Base-by-base conservation (phyloP, 2,329 filamentous ascomycete genomes). In the Lasiodiplodia sp. region DNA sequence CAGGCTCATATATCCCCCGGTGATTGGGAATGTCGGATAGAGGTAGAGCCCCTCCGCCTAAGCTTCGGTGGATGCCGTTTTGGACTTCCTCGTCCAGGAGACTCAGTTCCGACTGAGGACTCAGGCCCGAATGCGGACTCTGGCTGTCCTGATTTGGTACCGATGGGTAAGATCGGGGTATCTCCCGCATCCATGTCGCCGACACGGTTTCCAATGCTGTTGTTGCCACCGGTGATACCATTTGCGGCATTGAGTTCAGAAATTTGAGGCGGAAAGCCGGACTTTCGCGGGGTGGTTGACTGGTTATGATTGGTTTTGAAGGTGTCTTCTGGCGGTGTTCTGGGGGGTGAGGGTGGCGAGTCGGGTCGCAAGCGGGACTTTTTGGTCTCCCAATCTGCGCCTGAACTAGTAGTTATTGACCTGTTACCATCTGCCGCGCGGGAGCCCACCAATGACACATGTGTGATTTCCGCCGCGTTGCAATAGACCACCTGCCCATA, bases 51-150 rank as follows among this genome's bases (percentile, higher is more conserved):
- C 47, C 68, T 38, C 38, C 63, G 40, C 64, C 68, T 62, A 67
- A 69, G 68, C 44, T 69, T 69, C 62, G 68, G 68, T 62, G 68
- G 68, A 38, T 62, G 38, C 47, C 68, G 62, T 69, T 69, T 69
- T 18, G 68, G 68, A 34, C 53, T 69, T 69, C 68, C 21, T 62
- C 68, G 25, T 56, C 68, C 62, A 64, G 63, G 55, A 66, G 52
- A 65, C 53, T 66, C 53, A 51, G 11, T 37, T 63, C 63, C 68
- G 53, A 66, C 23, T 53, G 28, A 28, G 49, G 31, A 40, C 55
- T 67, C 63, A 66, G 25, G 31, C 28, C 63, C 68, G 44, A 58
- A 23, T 44, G 40, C 21, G 49, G 31, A 53, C 55, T 67, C 55
- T 52, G 25, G n/a, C 21, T 34, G 23, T 66, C 68, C 49, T 31